phyloP scores from a whole-genome alignment of 306 rosid genomes.

The Morella rubra region DNA sequence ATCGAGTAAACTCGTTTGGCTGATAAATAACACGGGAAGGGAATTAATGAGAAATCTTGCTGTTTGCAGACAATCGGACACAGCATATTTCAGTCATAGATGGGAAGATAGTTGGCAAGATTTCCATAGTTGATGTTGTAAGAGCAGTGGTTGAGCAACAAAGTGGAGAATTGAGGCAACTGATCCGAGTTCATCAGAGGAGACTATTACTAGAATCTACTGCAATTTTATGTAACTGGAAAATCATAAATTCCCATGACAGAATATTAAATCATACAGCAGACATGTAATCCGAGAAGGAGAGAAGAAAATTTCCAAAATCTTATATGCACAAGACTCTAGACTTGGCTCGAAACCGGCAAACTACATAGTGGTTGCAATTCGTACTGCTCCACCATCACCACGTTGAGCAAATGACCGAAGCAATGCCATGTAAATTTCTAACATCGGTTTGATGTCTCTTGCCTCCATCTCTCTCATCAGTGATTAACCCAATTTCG shows the following conservation, averaged over 20 bases:
- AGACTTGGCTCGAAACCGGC: constrained; percentile 50
- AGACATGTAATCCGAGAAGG: background rate
- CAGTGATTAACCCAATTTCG: constrained; percentile 40
- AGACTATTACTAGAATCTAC: constrained; percentile 47
- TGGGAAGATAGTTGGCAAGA: constrained; percentile 83
- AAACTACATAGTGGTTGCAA: constrained; percentile 54
- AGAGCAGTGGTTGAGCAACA: constrained; percentile 81
- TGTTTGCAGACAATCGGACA: constrained; percentile 54
- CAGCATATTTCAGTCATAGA: constrained; percentile 86
- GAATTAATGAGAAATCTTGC: constrained; percentile 7
- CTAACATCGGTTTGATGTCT: constrained; percentile 54
- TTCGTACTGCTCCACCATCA: constrained; percentile 48
- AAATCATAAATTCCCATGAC: background rate
- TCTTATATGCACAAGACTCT: constrained; percentile 46
- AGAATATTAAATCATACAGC: background rate
- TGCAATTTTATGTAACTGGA: background rate
- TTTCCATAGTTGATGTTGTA: constrained; percentile 84
- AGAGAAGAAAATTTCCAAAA: background rate
- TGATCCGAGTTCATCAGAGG: constrained; percentile 74
- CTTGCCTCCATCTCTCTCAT: constrained; percentile 67
- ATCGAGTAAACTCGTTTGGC: background rate
- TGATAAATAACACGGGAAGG: background rate
- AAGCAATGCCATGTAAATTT: constrained; percentile 70
- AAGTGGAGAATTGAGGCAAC: constrained; percentile 66
- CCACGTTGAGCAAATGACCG: constrained; percentile 50